These are phyloP conservation scores for Pythium volutum DNA, from an alignment of 352 stramenopile species.

Conservation along the genomic window DNA sequence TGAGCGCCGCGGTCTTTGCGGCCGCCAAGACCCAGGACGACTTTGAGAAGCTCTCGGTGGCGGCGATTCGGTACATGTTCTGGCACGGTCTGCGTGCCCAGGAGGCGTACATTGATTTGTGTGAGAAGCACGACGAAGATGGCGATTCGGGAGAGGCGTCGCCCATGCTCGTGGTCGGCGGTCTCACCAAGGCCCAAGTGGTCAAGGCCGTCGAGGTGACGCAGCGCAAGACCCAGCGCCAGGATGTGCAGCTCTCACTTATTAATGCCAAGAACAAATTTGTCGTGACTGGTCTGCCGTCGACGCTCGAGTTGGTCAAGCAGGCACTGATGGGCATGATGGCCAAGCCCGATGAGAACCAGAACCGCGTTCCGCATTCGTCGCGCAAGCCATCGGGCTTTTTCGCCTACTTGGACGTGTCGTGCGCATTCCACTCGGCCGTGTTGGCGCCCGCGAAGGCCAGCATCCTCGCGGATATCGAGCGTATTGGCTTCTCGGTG, in stretches of 20 bases:
- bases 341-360: conserved; percentile 45
- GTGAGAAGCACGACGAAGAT: conserved; percentile 10
- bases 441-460: conserved; percentile 41
- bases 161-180: conserved; percentile 73
- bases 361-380: conserved; percentile 79
- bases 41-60: conserved; percentile 43
- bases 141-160: conserved; percentile 26
- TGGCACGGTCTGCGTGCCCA: conserved; percentile 77
- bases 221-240: conserved; percentile 38
- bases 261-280: conserved; percentile 59
- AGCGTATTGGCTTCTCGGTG: conserved; percentile 41
- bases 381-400: conserved; percentile 66
- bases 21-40: conserved; percentile 48
- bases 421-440: conserved; percentile 74
- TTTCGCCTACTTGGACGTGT: conserved; percentile 58
- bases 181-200: conserved; percentile 53
- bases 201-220: conserved; percentile 48
- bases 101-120: conserved; percentile 44
- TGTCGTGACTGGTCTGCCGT: conserved; percentile 66
- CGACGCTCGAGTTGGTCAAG: conserved; percentile 33
- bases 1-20: conserved; percentile 66
- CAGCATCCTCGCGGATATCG: conserved; percentile 45
- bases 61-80: conserved; percentile 75
- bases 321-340: conserved; percentile 27
- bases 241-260: conserved; percentile 69